Percentiles rank a stretch among this genome's conserved stretches.
Conservation (phyloP, 352 stramenopile species). For the Heterotrichella gracilis region DNA sequence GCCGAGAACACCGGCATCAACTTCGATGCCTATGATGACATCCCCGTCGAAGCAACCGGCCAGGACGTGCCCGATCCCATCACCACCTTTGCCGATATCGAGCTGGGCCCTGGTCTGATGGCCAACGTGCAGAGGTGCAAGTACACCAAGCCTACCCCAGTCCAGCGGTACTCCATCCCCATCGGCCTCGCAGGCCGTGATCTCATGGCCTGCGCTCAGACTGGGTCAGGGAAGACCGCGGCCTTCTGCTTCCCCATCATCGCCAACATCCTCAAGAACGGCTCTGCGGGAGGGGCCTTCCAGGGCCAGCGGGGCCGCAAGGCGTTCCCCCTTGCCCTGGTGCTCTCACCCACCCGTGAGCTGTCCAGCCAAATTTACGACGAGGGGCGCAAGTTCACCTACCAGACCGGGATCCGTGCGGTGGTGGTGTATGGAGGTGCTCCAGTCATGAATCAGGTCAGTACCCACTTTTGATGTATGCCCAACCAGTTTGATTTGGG, state of each 20-base stretch:
- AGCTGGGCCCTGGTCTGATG: constrained; percentile 54
- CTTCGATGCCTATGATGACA: constrained; percentile 92
- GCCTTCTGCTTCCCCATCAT: constrained; percentile 83
- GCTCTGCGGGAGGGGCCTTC: constrained; percentile 24
- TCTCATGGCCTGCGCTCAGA: constrained; percentile 96
- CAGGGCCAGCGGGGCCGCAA: constrained; percentile 34
- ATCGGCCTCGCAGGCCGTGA: constrained; percentile 63
- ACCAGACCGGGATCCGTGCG: constrained; percentile 59
- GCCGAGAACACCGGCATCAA: constrained; percentile 73
- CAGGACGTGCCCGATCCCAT: constrained; percentile 61
- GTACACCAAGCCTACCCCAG: constrained; percentile 78
- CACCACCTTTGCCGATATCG: constrained; percentile 40
- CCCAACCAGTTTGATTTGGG: no score
- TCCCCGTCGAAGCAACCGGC: constrained; percentile 70
- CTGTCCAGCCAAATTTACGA: constrained; percentile 71
- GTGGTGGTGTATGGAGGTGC: constrained; percentile 70
- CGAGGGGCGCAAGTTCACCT: constrained; percentile 69
- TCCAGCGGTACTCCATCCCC: constrained; percentile 96
- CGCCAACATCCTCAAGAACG: constrained; percentile 56
- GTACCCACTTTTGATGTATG: no score
- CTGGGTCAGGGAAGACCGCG: constrained; percentile 64
- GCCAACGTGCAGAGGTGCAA: constrained; percentile 55
- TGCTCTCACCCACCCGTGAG: constrained; percentile 65
- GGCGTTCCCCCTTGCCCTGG: constrained; percentile 50
- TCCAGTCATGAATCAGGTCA: no score